These are phyloP conservation scores for Nitzschia inconspicua DNA, from an alignment of 108 stramenopile genomes.

Conservation along the genomic window DNA sequence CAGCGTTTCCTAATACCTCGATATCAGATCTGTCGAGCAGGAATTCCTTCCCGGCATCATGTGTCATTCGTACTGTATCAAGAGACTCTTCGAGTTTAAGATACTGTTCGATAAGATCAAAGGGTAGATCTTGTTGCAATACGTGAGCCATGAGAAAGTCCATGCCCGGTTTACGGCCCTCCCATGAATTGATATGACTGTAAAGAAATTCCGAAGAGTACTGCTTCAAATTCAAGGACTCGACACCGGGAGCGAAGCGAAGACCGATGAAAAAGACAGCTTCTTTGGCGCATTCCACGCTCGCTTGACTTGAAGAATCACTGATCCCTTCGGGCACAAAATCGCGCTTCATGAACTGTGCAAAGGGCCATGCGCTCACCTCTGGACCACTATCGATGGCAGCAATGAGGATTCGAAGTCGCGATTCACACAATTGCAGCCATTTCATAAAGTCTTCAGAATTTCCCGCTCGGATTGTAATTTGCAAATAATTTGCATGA, in stretches of 20 bases:
- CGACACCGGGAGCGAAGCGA: constrained; percentile 48
- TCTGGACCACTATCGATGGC: constrained; percentile 56
- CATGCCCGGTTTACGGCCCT: constrained; percentile 54
- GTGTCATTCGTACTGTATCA: too few species aligned
- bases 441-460: constrained; percentile 58
- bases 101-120: constrained; percentile 2
- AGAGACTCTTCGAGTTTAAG: too few species aligned
- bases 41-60: too few species aligned
- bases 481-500: constrained; percentile 42
- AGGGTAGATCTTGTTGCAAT: constrained; percentile 42
- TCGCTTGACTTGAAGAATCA: not conserved
- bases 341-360: constrained; percentile 52
- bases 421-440: constrained; percentile 76
- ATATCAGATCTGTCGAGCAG: too few species aligned
- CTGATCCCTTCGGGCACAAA: constrained; percentile 23
- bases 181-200: constrained; percentile 70
- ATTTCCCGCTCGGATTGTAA: constrained; percentile 51
- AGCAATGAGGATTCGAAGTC: constrained; percentile 58
- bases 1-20: too few species aligned
- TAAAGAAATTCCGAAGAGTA: constrained; percentile 48
- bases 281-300: constrained; percentile 13
- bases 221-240: constrained; percentile 49
- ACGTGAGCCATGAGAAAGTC: constrained; percentile 60
- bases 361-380: constrained; percentile 56
- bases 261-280: constrained; percentile 64